phyloP scores from a whole-genome alignment of 305 asterid genomes.

The Fraxinus xanthoxyloides region DNA sequence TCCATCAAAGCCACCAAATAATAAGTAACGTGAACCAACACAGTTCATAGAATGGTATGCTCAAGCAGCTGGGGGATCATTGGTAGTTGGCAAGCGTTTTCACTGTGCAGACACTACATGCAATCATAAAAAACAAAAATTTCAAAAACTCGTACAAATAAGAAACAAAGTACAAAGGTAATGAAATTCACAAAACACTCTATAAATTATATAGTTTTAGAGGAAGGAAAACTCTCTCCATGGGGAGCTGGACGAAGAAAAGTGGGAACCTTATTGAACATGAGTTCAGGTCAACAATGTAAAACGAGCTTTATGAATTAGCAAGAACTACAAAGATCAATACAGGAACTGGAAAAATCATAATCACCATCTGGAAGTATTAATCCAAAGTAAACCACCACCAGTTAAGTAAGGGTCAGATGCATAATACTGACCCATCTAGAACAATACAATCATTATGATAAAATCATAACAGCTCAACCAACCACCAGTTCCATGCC shows the following conservation, averaged over 20 bases:
- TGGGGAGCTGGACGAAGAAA: not conserved
- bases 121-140: slow-evolving; percentile 12
- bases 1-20: slow-evolving; percentile 97
- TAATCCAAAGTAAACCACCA: slow-evolving; percentile 12
- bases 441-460: slow-evolving; percentile 84
- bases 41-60: slow-evolving; percentile 94
- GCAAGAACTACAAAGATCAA: slow-evolving; percentile 1
- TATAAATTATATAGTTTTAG: not conserved
- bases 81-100: slow-evolving; percentile 74
- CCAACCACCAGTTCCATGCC: slow-evolving; percentile 99
- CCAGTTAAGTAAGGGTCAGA: slow-evolving; percentile 7
- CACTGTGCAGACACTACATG: slow-evolving; percentile 81
- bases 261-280: not conserved
- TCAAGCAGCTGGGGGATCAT: slow-evolving; percentile 81
- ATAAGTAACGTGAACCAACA: slow-evolving; percentile 65
- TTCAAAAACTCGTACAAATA: slow-evolving; percentile 9
- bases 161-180: slow-evolving; percentile 6
- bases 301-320: not conserved
- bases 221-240: not conserved
- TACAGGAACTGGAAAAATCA: not conserved
- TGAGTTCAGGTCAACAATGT: not conserved
- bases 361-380: slow-evolving; percentile 5
- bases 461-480: slow-evolving; percentile 93
- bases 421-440: slow-evolving; percentile 61
- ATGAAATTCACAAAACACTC: not conserved